phyloP scores from a whole-genome alignment of 768 basidiomycete genomes.

The Brasilioporus rufonigricans region DNA sequence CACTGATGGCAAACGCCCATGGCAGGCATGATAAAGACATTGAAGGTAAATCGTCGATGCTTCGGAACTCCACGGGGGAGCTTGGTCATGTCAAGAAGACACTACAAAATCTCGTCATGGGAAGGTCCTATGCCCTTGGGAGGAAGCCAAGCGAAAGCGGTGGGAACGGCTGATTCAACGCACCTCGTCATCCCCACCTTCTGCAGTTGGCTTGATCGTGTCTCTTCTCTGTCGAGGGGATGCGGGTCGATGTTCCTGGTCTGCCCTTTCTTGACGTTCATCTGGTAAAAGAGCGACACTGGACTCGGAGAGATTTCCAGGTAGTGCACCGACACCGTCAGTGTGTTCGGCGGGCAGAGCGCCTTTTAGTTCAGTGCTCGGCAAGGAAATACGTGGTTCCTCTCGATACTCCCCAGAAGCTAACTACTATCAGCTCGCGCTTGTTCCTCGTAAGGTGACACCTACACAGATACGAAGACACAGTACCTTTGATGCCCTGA shows the following conservation, averaged over 20 bases:
- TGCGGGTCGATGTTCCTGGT: neutral
- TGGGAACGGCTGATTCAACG: neutral
- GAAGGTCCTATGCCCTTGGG: neutral
- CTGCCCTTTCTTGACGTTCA: conserved; percentile 33
- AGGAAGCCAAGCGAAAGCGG: neutral
- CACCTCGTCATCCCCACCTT: conserved; percentile 11
- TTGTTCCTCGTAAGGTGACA: neutral
- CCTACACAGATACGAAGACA: conserved; percentile 12
- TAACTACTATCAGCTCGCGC: conserved; percentile 10
- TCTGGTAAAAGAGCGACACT: conserved; percentile 50
- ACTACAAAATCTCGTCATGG: neutral
- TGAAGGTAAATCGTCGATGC: neutral
- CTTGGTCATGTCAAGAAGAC: neutral
- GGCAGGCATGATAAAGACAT: neutral
- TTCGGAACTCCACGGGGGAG: neutral
- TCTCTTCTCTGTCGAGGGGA: conserved; percentile 17
- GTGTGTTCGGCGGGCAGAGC: conserved; percentile 31
- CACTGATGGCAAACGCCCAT: neutral
- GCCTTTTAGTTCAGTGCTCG: conserved; percentile 35
- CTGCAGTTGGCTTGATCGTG: conserved; percentile 8
- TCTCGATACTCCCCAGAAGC: conserved; percentile 1
- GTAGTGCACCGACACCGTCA: conserved; percentile 48
- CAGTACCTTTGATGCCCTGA: neutral
- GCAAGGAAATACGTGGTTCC: conserved; percentile 27
- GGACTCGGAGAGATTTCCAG: conserved; percentile 43